Conservation (phyloP, 257 asterid species). For the Perilla frutescens region DNA sequence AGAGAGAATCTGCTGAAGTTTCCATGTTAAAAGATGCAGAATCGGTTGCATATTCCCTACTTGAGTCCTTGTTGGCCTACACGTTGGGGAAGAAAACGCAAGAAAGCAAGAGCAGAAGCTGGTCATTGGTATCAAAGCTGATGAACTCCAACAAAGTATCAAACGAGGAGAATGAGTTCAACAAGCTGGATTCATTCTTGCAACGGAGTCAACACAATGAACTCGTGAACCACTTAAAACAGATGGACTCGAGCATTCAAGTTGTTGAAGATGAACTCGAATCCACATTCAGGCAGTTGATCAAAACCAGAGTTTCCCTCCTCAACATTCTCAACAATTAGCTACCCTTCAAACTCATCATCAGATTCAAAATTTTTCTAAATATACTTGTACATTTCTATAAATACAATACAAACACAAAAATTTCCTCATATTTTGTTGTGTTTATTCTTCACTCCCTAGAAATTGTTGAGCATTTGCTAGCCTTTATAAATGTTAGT, state of each 20-base stretch:
- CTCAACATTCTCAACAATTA: conserved; percentile 45
- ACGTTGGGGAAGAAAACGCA: conserved; percentile 20
- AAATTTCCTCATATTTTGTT: not conserved
- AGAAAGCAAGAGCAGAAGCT: conserved; percentile 14
- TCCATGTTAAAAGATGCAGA: conserved; percentile 23
- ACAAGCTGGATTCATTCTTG: conserved; percentile 28
- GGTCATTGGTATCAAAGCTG: conserved; percentile 42
- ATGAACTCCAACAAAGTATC: conserved; percentile 28
- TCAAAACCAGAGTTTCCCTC: conserved; percentile 48
- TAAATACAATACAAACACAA: not conserved
- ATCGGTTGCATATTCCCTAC: conserved; percentile 30
- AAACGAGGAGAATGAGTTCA: conserved; percentile 33
- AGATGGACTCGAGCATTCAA: conserved; percentile 39
- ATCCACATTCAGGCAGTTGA: conserved; percentile 40
- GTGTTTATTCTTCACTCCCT: no score
- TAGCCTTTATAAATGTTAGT: no score
- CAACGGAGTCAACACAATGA: conserved; percentile 8
- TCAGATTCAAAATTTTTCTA: conserved; percentile 13
- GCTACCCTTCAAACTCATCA: not conserved
- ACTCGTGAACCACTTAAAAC: conserved; percentile 33
- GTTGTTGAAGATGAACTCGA: conserved; percentile 41
- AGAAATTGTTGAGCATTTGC: no score
- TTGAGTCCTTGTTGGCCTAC: conserved; percentile 39
- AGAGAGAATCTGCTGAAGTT: not conserved
- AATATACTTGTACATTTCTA: conserved; percentile 16